phyloP scores from a whole-genome alignment of 495 filamentous ascomycete species.

The Polyplosphaeria fusca region DNA sequence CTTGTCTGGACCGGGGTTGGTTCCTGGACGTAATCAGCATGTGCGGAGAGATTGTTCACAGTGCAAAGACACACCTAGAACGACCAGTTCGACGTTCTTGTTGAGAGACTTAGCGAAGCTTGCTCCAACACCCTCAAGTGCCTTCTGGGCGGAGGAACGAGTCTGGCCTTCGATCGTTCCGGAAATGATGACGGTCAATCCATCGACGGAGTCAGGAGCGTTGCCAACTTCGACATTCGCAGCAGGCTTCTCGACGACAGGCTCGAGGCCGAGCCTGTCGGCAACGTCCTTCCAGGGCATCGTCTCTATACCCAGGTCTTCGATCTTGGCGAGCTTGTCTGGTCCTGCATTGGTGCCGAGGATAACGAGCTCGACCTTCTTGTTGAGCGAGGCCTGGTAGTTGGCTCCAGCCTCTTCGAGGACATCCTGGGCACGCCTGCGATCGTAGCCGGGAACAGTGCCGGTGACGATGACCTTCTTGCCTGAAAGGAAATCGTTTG shows the following conservation, averaged over 20 bases:
- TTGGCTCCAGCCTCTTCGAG: slow-evolving; percentile 14
- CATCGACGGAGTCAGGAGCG: slow-evolving; percentile 22
- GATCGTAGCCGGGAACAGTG: slow-evolving; percentile 15
- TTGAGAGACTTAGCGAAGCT: slow-evolving; percentile 24
- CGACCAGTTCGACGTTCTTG: slow-evolving; percentile 20
- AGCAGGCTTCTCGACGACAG: slow-evolving; percentile 8
- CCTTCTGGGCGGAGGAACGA: slow-evolving; percentile 11
- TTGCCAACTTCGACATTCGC: slow-evolving; percentile 12
- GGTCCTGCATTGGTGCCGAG: slow-evolving; percentile 16
- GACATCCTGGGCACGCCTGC: slow-evolving; percentile 9
- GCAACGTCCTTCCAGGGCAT: slow-evolving; percentile 22
- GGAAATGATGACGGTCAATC: slow-evolving; percentile 15
- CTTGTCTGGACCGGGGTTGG: slow-evolving; percentile 22
- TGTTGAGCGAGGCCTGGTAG: slow-evolving; percentile 22
- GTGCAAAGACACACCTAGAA: too few species aligned
- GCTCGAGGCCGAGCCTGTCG: slow-evolving; percentile 17
- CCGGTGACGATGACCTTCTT: slow-evolving; percentile 26
- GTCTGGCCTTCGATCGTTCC: slow-evolving; percentile 20
- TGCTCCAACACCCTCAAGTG: slow-evolving; percentile 15
- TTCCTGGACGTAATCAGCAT: too few species aligned
- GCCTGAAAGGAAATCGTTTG: slow-evolving; percentile 3
- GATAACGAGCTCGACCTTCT: slow-evolving; percentile 20
- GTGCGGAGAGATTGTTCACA: too few species aligned
- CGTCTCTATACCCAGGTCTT: slow-evolving; percentile 18
- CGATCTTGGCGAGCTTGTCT: slow-evolving; percentile 19